A percentile compares a stretch with the other conserved stretches of the same genome.
phyloP scores from a whole-genome alignment of 1,139 yeast species.

The Suhomyces panamericanus region DNA sequence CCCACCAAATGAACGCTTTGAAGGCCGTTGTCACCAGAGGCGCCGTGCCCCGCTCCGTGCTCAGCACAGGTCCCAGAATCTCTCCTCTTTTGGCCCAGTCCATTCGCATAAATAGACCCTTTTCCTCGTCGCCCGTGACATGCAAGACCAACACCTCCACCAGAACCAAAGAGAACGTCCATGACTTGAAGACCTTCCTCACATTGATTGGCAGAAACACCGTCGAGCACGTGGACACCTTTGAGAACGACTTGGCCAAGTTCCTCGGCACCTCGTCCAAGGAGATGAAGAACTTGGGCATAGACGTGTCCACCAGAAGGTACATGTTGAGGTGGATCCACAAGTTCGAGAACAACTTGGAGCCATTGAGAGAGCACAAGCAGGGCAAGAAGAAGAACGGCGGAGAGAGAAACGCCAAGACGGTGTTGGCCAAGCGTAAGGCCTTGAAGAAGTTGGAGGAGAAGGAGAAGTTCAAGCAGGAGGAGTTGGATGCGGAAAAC shows the following conservation, averaged over 20 bases:
- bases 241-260: slow-evolving; percentile 71
- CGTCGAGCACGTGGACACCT: slow-evolving; percentile 64
- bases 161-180: slow-evolving; percentile 54
- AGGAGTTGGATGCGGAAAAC: slow-evolving; percentile 22
- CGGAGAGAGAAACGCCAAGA: slow-evolving; percentile 81
- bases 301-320: slow-evolving; percentile 71
- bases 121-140: slow-evolving; percentile 21
- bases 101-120: slow-evolving; percentile 8
- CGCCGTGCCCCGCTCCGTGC: neutral
- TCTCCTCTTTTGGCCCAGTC: neutral
- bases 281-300: slow-evolving; percentile 74
- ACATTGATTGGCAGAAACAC: slow-evolving; percentile 73
- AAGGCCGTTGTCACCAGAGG: slow-evolving; percentile 1
- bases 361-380: slow-evolving; percentile 57
- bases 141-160: slow-evolving; percentile 41
- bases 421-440: slow-evolving; percentile 65
- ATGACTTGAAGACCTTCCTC: slow-evolving; percentile 74
- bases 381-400: slow-evolving; percentile 80
- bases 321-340: slow-evolving; percentile 56
- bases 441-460: slow-evolving; percentile 57
- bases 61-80: neutral
- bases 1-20: slow-evolving; percentile 5
- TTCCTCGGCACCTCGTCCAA: slow-evolving; percentile 58
- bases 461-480: slow-evolving; percentile 31
- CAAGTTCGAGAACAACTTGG: slow-evolving; percentile 56